Base-by-base conservation (phyloP, 202 grass and related monocot genomes). In the Panicum hallii region DNA sequence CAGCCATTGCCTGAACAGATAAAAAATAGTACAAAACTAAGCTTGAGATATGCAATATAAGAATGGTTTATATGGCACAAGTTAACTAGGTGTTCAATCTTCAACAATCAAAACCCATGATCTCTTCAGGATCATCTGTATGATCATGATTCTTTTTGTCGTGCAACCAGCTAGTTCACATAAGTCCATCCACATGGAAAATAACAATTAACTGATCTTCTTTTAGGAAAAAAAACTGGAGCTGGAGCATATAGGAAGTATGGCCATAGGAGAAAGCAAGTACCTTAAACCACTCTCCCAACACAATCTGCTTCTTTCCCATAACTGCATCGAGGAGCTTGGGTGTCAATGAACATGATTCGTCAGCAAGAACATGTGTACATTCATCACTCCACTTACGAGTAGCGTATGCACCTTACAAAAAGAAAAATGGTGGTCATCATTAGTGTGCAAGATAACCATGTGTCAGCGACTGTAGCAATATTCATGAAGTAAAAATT, bases 281-380 rank as follows among this genome's bases (percentile, higher is more conserved):
- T 70, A 98, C 96, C 93, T 90, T 90, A 84, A 95, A 90, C 95
- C 96, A 98, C 62, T 92, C 88, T 75, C 75, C 79, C 55, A 79
- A 66, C 32, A 94, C 14, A 41, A 98, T 92, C 22, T 88, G 79
- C 47, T 98, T 95, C 44, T 89, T 95, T 67, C 86, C 61, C 63
- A 94, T 62, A 65, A 98, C 68, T 77, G 96, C 96, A 89, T 95
- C 87, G 1, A 98, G 81, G 76, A 98, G 91, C 69, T 98, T 89
- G 43, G 83, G 63, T 53, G 93, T 90, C 68, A 99, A 48, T 22
- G 83, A 12, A 86, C 89, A 99, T 81, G 87, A 90, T 74, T 92
- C 90, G 66, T 95, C 90, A 87, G 89, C 91, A 88, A 95, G 85
- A 78, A 91, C 91, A 92, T 99, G 91, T 9, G 93, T 94, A 43